A percentile compares a stretch with the other conserved stretches of the same genome.
phyloP scores from a whole-genome alignment of 441 rosid genomes.

The Omphalea diandra region DNA sequence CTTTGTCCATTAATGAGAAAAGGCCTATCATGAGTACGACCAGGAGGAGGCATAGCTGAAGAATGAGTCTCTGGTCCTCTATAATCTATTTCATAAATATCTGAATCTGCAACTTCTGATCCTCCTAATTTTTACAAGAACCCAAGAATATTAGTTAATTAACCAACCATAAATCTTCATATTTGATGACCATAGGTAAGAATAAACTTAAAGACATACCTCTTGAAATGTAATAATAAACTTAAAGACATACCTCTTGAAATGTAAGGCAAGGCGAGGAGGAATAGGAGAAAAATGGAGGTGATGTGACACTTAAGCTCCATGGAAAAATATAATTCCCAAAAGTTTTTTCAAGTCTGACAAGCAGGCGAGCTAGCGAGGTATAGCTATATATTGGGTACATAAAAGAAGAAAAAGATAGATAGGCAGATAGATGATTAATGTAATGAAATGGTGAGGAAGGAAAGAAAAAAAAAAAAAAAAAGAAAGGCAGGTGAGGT shows the following conservation, averaged over 20 bases:
- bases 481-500: neutral
- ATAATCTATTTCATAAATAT: slow-evolving; percentile 45
- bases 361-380: neutral
- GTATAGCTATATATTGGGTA: neutral
- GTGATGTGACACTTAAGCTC: slow-evolving; percentile 24
- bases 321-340: slow-evolving; percentile 22
- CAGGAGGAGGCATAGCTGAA: slow-evolving; percentile 42
- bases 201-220: neutral
- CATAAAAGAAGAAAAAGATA: neutral
- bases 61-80: slow-evolving; percentile 60
- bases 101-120: slow-evolving; percentile 21
- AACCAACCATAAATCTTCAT: neutral
- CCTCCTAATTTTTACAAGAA: too few relatives aligned
- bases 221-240: neutral
- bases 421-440: neutral
- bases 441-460: neutral
- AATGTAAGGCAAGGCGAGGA: slow-evolving; percentile 29
- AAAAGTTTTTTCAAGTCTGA: neutral
- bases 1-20: slow-evolving; percentile 18
- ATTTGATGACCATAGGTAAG: neutral
- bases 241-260: slow-evolving; percentile 27
- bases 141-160: neutral
- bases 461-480: neutral
- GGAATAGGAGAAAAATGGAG: slow-evolving; percentile 26
- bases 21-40: slow-evolving; percentile 32